Evolutionary conservation across 805 yeast genomes (phyloP), one percentile per base, ranked within the genome.

Genomic region (Wickerhamiella parazyma): DNA sequence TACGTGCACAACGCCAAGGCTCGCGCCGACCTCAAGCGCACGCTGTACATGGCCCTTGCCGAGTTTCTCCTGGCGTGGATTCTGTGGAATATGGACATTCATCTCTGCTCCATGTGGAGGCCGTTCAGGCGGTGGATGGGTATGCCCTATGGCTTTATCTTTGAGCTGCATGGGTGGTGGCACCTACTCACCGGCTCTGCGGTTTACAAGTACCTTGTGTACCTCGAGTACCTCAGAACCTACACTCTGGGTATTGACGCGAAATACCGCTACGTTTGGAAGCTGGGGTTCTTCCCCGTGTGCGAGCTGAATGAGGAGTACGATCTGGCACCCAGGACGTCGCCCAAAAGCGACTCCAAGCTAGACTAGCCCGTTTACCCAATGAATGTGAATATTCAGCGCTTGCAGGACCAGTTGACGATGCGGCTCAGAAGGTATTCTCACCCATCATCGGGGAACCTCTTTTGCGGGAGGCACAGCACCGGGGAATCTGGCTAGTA

Each of bases 131-230:
- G 91, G 47, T 51, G 63, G 3, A 59, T 76, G 11, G 94, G 96
- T 3, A 71, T 80, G 64, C 96, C 96, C 2, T 72, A 79, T 42
- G 97, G 97, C 1, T 72, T 85, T 48, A 51, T 89, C 3, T 66
- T 89, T 28, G 97, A 89, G 61, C 80, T 94, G 22, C 97, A 89
- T 56, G 95, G 94, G 19, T 89, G 96, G 96, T 89, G 97, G 97
- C 97, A 89, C 58, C 64, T 61, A 35, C 49, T 59, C 38, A 62
- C 64, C 33, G 94, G 94, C 0, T 65, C 76, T 17, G 95, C 96
- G 1, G 91, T 89, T 9, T 89, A 89, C 61, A 80, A 70, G 58
- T 87, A 84, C 63, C 71, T 87, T 50, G 76, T 81, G 3, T 85
- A 80, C 57, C 71, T 81, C 55, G 87, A 85, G 64, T 74, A 80